Evolutionary conservation across 805 yeast species (phyloP), one percentile per base, ranked within the genome.

Genomic region (Suhomyces tanzawaensis): DNA sequence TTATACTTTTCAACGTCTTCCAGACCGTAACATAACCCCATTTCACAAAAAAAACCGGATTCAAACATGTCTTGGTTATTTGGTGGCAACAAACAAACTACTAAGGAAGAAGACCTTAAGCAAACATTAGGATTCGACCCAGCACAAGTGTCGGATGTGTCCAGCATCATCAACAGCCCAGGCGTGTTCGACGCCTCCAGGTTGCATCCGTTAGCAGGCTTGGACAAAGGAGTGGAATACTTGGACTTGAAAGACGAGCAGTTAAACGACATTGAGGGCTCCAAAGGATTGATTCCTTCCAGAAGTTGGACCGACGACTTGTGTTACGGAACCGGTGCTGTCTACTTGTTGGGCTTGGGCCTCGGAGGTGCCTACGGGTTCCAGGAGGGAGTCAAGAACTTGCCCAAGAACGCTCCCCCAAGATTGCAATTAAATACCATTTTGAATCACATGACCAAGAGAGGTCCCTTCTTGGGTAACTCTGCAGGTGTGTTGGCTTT

Each of bases 281-380:
- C 95, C 1, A 88, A 86, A 57, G 95, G 96, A 41, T 60, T 91
- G 42, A 76, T 93, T 46, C 96, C 99, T 19, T 85, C 95, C n/a
- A 82, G 97, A 69, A 95, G 95, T 52, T 93, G 96, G 95, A 77
- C 89, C 12, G 99, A 93, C 62, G 98, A 93, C 68, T 74, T 93
- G 48, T 89, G 97, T 76, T 93, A 93, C 64, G 99, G 99, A 51
- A 85, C 98, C 8, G 99, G 99, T 64, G 81, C 96, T 5, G 88
- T 89, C 36, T 93, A 93, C 60, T 73, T 93, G 49, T 51, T 85
- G 22, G 95, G 95, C 29, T 74, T 93, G 48, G 95, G 95, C 24
- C 44, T 79, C 30, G 99, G 99, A 65, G 99, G 99, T 43, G 66
- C 81, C 11, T 83, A 80, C 54, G 99, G 99, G 43, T 68, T 90